Base-by-base conservation (phyloP, 176 grass and related monocot species). In the Zizania latifolia region DNA sequence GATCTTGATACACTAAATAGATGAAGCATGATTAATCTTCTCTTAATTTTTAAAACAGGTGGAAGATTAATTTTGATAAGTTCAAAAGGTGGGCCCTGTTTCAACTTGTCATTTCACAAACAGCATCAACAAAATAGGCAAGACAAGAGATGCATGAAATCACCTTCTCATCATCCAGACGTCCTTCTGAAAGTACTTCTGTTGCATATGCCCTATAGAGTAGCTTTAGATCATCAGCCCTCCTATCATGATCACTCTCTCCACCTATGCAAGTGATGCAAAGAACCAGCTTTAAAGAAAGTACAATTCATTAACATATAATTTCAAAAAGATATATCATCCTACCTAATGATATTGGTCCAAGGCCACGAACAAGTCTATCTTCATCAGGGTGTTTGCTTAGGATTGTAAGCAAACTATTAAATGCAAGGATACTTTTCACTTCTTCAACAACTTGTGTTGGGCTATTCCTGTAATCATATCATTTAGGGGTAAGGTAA, bases 281-380 rank as follows among this genome's bases (percentile, higher is more conserved):
- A 77, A 40, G 37, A 66, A 79, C 22, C 1, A 39, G 10, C 69
- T 3, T 28, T 58, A 85, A 70, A 69, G 36, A 68, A 55, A 28
- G 27, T 13, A 2, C 11, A 90, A 36, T 68, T 55, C 41, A 81
- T 26, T 38, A 77, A 81, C 50, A 44, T 78, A 64, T 81, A 32
- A 85, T 61, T 39, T 35, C 26, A 82, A 31, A 68, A 81, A 32
- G 37, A 30, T 65, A 58, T 16, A 80, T 29, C 37, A 6, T n/a
- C 43, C 45, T 88, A 99, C 95, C 95, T 86, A 99, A 86, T 3
- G 89, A 99, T 82, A 99, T 69, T 79, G 92, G 95, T 48, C 89
- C 95, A 69, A 99, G 78, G 41, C 92, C 95, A 68, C 76, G 70
- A 72, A 70, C 82, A 70, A 94, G 90, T 61, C 33, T 77, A 80